phyloP scores from a whole-genome alignment of 768 basidiomycete genomes.

The Psilocybe tampanensis region DNA sequence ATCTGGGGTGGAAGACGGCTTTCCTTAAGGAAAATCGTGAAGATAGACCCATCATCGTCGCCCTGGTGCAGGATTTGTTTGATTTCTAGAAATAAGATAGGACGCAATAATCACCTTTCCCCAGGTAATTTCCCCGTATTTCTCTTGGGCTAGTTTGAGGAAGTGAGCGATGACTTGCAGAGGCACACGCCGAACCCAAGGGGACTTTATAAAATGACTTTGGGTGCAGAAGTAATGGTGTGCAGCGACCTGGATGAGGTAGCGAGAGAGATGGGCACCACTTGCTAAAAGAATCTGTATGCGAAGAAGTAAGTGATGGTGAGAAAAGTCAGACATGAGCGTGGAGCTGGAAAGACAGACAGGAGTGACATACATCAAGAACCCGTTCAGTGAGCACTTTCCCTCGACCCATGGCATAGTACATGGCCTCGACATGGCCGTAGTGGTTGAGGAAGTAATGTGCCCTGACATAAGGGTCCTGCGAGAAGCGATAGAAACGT shows the following conservation, averaged over 20 bases:
- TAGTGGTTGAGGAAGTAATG: constrained; percentile 78
- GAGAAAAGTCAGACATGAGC: constrained; percentile 21
- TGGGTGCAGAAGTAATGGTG: constrained; percentile 79
- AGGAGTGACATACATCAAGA: constrained; percentile 61
- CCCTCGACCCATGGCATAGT: constrained; percentile 74
- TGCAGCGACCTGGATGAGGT: constrained; percentile 75
- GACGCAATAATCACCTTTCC: constrained; percentile 45
- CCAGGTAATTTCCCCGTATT: constrained; percentile 67
- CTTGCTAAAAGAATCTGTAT: constrained; percentile 70
- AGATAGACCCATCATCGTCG: constrained; percentile 75
- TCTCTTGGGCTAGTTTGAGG: constrained; percentile 55
- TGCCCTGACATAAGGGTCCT: constrained; percentile 76
- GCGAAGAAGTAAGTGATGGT: constrained; percentile 20
- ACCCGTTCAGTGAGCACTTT: constrained; percentile 64
- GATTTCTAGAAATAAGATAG: background rate
- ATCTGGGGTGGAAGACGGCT: constrained; percentile 62
- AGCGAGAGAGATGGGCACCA: constrained; percentile 78
- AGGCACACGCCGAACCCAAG: constrained; percentile 70
- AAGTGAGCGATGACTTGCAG: constrained; percentile 66
- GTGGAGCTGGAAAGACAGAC: constrained; percentile 16
- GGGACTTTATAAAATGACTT: constrained; percentile 72
- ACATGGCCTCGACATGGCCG: constrained; percentile 71
- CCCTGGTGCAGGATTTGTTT: constrained; percentile 37
- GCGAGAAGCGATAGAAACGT: constrained; percentile 63
- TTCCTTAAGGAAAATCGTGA: constrained; percentile 68